Conservation (phyloP, 1,139 yeast species). For the Ogataea hybrid region DNA sequence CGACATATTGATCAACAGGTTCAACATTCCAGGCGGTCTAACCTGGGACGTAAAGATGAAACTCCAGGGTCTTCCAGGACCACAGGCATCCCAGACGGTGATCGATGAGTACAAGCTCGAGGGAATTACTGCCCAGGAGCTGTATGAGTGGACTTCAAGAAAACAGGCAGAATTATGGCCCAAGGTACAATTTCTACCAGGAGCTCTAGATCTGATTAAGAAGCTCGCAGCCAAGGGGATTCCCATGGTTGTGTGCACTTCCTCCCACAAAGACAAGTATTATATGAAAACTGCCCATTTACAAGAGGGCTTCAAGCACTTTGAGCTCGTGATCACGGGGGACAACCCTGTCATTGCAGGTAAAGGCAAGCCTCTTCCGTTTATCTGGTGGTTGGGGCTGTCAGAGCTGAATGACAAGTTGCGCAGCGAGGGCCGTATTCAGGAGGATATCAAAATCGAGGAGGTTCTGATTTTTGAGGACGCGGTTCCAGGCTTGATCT, state of each 20-base stretch:
- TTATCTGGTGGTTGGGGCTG: slow-evolving; percentile 85
- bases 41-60: slow-evolving; percentile 88
- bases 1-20: slow-evolving; percentile 60
- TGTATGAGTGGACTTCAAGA: slow-evolving; percentile 46
- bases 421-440: slow-evolving; percentile 32
- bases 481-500: slow-evolving; percentile 83
- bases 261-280: slow-evolving; percentile 63
- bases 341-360: slow-evolving; percentile 82
- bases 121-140: slow-evolving; percentile 57
- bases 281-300: slow-evolving; percentile 69
- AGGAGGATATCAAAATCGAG: slow-evolving; percentile 54
- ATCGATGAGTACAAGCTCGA: slow-evolving; percentile 69
- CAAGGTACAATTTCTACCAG: slow-evolving; percentile 68
- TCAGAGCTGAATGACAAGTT: slow-evolving; percentile 56
- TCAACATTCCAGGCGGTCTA: slow-evolving; percentile 61
- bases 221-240: slow-evolving; percentile 47
- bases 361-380: slow-evolving; percentile 90
- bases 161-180: slow-evolving; percentile 63
- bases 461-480: slow-evolving; percentile 94
- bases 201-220: slow-evolving; percentile 68
- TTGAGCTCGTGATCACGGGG: slow-evolving; percentile 76
- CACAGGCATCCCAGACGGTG: slow-evolving; percentile 60
- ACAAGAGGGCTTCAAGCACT: slow-evolving; percentile 55
- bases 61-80: slow-evolving; percentile 90
- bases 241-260: slow-evolving; percentile 93